Conservation (phyloP, 106 monocot species). For the Alisma plantagoaquatica region DNA sequence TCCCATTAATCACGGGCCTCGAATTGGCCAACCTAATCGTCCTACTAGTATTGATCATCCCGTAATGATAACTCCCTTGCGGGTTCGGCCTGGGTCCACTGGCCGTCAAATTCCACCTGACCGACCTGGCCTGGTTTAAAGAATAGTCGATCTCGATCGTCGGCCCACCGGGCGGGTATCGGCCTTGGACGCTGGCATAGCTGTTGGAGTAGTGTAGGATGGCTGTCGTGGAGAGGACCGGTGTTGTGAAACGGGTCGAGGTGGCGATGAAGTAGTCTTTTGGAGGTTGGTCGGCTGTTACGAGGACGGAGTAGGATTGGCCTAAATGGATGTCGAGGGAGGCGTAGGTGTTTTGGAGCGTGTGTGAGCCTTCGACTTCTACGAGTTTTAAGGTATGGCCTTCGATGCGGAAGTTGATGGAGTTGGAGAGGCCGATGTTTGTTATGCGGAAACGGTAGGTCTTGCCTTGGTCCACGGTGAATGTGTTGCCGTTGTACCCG, state of each 20-base stretch:
- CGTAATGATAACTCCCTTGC: constrained; percentile 74
- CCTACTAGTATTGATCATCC: constrained; percentile 42
- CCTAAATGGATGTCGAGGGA: constrained; percentile 27
- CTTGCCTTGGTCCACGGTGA: constrained; percentile 50
- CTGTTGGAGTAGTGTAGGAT: constrained; percentile 19
- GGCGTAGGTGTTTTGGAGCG: constrained; percentile 27
- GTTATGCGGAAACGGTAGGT: constrained; percentile 39
- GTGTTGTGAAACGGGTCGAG: constrained; percentile 24
- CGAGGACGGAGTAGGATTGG: constrained; percentile 31
- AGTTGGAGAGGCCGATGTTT: constrained; percentile 26
- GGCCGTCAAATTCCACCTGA: constrained; percentile 62
- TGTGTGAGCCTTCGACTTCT: constrained; percentile 46
- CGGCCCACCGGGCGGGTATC: constrained; percentile 21
- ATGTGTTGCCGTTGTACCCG: constrained; percentile 29
- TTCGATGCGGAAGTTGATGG: constrained; percentile 32
- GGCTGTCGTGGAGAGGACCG: constrained; percentile 16
- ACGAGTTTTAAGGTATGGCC: constrained; percentile 35
- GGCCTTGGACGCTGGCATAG: background rate
- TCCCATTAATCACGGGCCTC: constrained; percentile 43
- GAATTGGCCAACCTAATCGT: constrained; percentile 70
- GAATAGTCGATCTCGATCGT: constrained; percentile 31
- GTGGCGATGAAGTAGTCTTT: constrained; percentile 31
- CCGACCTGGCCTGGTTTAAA: constrained; percentile 26
- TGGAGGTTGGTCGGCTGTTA: constrained; percentile 34
- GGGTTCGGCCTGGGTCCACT: constrained; percentile 70